Evolutionary conservation across 805 yeast species (phyloP), one percentile per base, ranked within the genome.

Genomic region (Monosporozyma solicola): DNA sequence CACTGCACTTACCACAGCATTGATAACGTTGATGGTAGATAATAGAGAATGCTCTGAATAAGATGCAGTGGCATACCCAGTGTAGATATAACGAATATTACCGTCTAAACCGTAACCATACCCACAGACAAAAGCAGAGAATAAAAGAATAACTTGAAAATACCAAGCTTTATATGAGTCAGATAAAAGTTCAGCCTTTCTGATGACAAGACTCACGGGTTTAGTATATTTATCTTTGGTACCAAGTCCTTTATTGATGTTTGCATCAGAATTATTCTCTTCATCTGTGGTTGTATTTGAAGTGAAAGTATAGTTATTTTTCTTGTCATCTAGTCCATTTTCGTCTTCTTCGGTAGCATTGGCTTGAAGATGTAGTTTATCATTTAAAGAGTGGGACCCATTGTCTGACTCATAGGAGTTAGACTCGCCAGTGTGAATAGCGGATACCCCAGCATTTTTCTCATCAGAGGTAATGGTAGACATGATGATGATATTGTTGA

Each of bases 101-200:
- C 78, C 74, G 60, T 81, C 85, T 49, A 82, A 67, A 33, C 82
- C 78, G 58, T 80, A 81, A 37, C 76, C 77, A 60, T 78, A 80
- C 31, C 82, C 77, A 52, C 78, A 76, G 31, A 75, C 52, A 57
- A 81, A 79, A 5, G 78, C 72, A 44, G 76, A 66, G 43, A 78
- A 55, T 48, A 79, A 70, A 48, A 80, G 64, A 1, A 72, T 48
- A 3, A 64, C 55, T 49, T 72, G 75, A 49, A 61, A 64, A 43
- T 59, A 58, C 61, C 70, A 61, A 31, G 62, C 55, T 22, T 68
- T 57, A 59, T 77, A 79, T 56, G 77, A 79, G 7, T 71, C 69
- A 20, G 77, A 74, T 60, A 78, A 64, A 32, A 80, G 63, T 63
- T 80, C 84, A 6, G 78, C 71, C 57, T 73, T 75, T 57, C 75